Evolutionary conservation across 2,329 filamentous ascomycete species (phyloP).

Genomic region (Botrytis hyacinthi): DNA sequence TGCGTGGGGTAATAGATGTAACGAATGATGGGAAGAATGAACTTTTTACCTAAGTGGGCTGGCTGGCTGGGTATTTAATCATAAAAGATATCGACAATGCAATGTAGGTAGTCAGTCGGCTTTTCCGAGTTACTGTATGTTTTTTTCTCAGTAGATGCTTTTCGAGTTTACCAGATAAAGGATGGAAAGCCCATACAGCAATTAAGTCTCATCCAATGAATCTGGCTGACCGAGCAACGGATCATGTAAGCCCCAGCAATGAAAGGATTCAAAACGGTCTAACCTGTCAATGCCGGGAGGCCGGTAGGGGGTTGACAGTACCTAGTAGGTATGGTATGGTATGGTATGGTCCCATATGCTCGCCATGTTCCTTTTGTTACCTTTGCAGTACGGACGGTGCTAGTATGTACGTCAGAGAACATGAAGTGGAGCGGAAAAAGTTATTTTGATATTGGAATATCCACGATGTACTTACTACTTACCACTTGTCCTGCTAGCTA

Average conservation of each 20-base stretch:
- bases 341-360: neutral
- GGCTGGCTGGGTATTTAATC: neutral
- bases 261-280: neutral
- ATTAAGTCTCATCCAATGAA: neutral
- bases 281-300: neutral
- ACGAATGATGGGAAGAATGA: neutral
- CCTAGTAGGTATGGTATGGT: neutral
- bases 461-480: too few relatives aligned
- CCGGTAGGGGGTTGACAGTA: neutral
- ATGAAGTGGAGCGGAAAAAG: neutral
- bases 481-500: too few relatives aligned
- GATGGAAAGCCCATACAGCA: neutral
- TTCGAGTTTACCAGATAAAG: constrained; percentile 1
- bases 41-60: neutral
- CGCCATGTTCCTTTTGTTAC: neutral
- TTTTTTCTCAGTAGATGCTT: neutral
- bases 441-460: neutral
- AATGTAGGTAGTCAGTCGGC: neutral
- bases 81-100: neutral
- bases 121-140: neutral
- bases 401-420: neutral
- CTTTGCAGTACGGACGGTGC: neutral
- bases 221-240: constrained; percentile 16
- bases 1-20: neutral
- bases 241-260: neutral